Conservation (phyloP, 2,329 filamentous ascomycete species). For the Nigrograna mackinnonii region DNA sequence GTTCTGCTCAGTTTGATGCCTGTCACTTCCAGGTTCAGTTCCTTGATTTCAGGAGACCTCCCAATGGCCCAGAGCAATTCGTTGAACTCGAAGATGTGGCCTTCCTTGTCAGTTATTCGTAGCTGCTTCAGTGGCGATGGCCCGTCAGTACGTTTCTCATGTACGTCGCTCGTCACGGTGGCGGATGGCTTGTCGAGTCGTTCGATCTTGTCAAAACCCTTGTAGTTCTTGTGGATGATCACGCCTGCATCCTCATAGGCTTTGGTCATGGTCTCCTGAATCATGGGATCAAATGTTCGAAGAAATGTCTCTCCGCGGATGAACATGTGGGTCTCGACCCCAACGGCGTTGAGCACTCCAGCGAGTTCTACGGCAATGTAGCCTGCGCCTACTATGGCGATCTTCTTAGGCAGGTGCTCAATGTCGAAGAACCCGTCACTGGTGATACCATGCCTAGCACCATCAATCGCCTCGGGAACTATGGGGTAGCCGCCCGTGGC, state of each 20-base stretch:
- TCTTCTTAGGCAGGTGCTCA: conserved; percentile 73
- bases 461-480: conserved; percentile 62
- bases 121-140: conserved; percentile 13
- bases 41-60: conserved; percentile 68
- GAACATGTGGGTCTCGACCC: conserved; percentile 80
- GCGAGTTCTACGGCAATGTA: conserved; percentile 75
- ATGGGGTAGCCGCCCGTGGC: conserved; percentile 75
- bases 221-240: conserved; percentile 67
- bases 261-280: conserved; percentile 72
- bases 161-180: conserved; percentile 58
- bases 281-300: conserved; percentile 77
- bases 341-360: conserved; percentile 82
- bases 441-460: conserved; percentile 69
- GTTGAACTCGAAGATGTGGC: conserved; percentile 63
- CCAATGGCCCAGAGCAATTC: conserved; percentile 81
- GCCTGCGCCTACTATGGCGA: conserved; percentile 77
- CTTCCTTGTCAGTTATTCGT: conserved; percentile 60
- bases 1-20: conserved; percentile 66
- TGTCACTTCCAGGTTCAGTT: conserved; percentile 68
- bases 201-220: conserved; percentile 69
- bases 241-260: conserved; percentile 79
- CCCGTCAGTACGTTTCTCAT: conserved; percentile 45
- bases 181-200: conserved; percentile 6
- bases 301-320: conserved; percentile 78
- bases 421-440: conserved; percentile 87